A percentile compares a stretch with the other conserved stretches of the same genome.
Evolutionary conservation across 768 basidiomycete species (phyloP).

Genomic region (Dendrothele bispora): DNA sequence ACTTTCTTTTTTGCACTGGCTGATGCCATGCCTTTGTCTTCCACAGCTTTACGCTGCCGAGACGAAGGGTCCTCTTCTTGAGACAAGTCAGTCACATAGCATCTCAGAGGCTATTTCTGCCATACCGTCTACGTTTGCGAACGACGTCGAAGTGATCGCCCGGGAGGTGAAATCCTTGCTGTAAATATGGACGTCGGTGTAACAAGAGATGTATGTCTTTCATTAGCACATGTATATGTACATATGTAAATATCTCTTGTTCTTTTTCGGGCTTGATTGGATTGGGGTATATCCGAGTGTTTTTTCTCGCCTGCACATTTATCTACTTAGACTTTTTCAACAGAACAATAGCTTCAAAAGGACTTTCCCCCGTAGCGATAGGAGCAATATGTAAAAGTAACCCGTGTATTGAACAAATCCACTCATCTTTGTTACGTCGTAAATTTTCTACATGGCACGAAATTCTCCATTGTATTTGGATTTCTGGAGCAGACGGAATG

Average conservation of each 20-base stretch:
- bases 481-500: not conserved
- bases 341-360: too few species aligned
- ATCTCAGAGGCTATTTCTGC: conserved; percentile 38
- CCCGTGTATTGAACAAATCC: not conserved
- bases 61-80: conserved; percentile 31
- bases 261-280: not conserved
- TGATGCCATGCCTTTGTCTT: conserved; percentile 9
- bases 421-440: too few species aligned
- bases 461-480: too few species aligned
- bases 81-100: conserved; percentile 38
- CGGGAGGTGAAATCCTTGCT: not conserved
- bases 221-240: not conserved
- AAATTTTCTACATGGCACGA: too few species aligned
- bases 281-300: too few species aligned
- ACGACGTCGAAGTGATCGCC: conserved; percentile 52
- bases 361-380: too few species aligned
- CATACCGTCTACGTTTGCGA: conserved; percentile 44
- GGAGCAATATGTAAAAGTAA: not conserved
- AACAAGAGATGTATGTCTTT: not conserved
- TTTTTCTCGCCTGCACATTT: too few species aligned
- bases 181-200: not conserved
- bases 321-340: too few species aligned
- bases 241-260: not conserved
- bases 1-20: not conserved
- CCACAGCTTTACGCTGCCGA: conserved; percentile 51